Base-by-base conservation (phyloP, 768 basidiomycete species). In the Daedaleopsis nitida region DNA sequence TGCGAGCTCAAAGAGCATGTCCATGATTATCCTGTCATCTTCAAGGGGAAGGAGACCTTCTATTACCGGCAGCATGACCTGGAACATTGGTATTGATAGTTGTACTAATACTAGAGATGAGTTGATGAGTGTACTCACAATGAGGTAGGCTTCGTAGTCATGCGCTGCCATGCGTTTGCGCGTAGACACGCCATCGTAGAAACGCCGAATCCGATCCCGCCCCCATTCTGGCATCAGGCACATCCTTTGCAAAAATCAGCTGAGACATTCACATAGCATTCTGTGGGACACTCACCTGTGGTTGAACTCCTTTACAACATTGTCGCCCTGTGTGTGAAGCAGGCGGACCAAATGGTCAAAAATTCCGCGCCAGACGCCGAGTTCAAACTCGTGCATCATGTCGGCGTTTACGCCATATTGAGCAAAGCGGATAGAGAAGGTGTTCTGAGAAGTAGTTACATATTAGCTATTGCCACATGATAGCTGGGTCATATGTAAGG, bases 381-480 rank as follows among this genome's bases (percentile, higher is more conserved):
- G 58, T 32, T 77, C 74, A 21, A 74, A 69, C 44, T 77, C 71
- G 35, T 76, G 76, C 54, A 77, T 55, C 8, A 76, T 54, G 21
- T 77, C 75, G 0, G 70, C 68, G 39, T 76, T 51, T 16, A 76
- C 66, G 0, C 68, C 67, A 21, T 66, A 64, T 55, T 39, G 21
- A 7, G 48, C 21, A 0, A 74, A 62, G 10, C 52, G 57, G 19
- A 65, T 55, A 0, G 71, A 76, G 43, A 78, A 78, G 5, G 75
- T 68, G 60, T 73, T 76, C 76, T 78, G n/a, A 58, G 37, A 8
- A 8, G 14, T 38, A 14, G 9, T 38, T 8, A 38, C n/a, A n/a
- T n/a, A n/a, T n/a, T n/a, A n/a, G n/a, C n/a, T n/a, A 8, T 8
- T 32, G 73, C 66, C 1, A 68, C 37, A 10, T 9, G 27, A 9